Conservation (phyloP, 345 rosid genomes). For the Moricandia arvensis region DNA sequence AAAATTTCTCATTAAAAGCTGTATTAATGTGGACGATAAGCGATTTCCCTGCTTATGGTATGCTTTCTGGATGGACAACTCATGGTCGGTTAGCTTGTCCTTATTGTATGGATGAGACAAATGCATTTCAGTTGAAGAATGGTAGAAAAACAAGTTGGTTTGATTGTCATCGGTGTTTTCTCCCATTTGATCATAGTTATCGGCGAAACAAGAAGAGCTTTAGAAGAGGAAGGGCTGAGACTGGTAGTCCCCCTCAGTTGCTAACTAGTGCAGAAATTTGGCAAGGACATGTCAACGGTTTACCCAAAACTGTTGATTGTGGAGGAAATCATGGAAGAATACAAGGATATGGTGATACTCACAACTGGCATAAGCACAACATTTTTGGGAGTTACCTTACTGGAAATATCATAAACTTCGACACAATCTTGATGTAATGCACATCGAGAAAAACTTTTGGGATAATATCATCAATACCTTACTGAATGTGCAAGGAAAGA, state of each 20-base stretch:
- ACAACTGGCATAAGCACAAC: background rate
- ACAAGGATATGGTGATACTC: background rate
- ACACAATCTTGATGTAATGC: background rate
- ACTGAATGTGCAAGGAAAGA: background rate
- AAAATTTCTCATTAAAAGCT: background rate
- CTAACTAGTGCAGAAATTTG: background rate
- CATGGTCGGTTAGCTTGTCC: background rate
- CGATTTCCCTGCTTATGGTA: background rate
- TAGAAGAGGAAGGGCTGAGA: background rate
- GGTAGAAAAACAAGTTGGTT: background rate
- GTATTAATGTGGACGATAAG: background rate
- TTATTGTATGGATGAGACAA: background rate
- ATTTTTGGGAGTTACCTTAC: background rate
- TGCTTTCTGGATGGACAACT: background rate
- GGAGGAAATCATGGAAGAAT: background rate
- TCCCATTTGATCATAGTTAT: background rate
- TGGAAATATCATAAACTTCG: background rate
- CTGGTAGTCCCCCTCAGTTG: background rate
- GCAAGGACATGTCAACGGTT: background rate
- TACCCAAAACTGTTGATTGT: background rate
- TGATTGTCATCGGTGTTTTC: background rate
- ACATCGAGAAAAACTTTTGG: background rate
- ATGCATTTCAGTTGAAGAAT: background rate
- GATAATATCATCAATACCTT: background rate
- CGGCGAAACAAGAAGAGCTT: background rate